Conservation (phyloP, 1,284 basidiomycete species). For the Fomitiporia mediterranea region DNA sequence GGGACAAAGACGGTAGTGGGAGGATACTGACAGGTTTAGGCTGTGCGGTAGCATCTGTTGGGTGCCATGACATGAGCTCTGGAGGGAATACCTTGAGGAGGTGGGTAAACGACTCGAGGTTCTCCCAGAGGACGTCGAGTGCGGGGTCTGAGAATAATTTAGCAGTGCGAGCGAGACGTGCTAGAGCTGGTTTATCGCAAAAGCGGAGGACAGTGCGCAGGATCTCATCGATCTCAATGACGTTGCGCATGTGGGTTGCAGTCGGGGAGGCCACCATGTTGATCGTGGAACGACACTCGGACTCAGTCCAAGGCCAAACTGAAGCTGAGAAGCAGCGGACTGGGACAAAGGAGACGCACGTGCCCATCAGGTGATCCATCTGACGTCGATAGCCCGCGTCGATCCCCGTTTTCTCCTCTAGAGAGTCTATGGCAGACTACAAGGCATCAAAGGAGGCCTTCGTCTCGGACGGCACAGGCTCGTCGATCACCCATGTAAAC, state of each 20-base stretch:
- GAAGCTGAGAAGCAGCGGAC: not conserved
- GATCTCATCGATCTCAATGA: slow-evolving; percentile 16
- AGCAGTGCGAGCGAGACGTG: slow-evolving; percentile 15
- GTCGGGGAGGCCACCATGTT: not conserved
- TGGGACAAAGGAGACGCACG: not conserved
- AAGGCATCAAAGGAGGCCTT: slow-evolving; percentile 86
- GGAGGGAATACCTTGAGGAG: slow-evolving; percentile 14
- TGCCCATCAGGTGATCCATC: too few relatives aligned
- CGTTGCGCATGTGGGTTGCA: not conserved
- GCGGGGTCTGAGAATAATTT: slow-evolving; percentile 16
- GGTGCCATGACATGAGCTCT: slow-evolving; percentile 11
- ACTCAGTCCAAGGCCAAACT: not conserved
- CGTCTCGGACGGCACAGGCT: slow-evolving; percentile 77
- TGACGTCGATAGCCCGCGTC: too few relatives aligned
- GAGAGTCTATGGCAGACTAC: slow-evolving; percentile 45
- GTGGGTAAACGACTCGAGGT: slow-evolving; percentile 15
- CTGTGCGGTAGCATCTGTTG: not conserved
- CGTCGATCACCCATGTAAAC: slow-evolving; percentile 73
- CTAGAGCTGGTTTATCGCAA: slow-evolving; percentile 17
- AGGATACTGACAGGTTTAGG: slow-evolving; percentile 12
- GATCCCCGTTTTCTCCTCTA: too few relatives aligned
- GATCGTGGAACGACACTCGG: not conserved
- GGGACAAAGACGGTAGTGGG: too few relatives aligned
- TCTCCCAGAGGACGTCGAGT: slow-evolving; percentile 17
- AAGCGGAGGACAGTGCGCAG: slow-evolving; percentile 6